Evolutionary conservation across 495 filamentous ascomycete genomes (phyloP), one percentile per base, ranked within the genome.

Genomic region (Penicillium cosmopolitanum): DNA sequence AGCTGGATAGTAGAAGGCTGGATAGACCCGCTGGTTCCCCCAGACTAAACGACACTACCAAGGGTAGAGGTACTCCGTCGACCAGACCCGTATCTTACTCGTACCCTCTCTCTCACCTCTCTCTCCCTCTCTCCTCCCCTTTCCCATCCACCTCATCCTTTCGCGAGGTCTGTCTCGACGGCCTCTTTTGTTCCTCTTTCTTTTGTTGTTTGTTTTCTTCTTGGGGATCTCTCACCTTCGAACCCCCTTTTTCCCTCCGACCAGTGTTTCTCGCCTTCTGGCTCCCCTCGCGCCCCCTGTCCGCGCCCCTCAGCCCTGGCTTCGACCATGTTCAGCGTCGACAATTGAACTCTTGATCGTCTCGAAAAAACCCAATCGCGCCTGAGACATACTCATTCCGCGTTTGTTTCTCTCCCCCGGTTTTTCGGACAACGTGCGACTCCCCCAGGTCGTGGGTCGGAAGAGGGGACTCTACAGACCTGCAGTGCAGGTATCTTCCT

Each of bases 291-390:
- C 77, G 58, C 72, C 88, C 53, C 87, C 83, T 56, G 87, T 85
- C 72, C 76, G 89, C 75, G 87, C 72, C 85, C 88, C 82, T 56
- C 52, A 57, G 59, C 80, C 70, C 85, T 90, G 69, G 84, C 88
- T 73, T 84, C 87, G 72, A 88, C 88, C 65, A 83, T 87, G 56
- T 80, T 89, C 56, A 76, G 74, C 35, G 81, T 82, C 31, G 77
- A 75, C 38, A 66, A 83, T 51, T 62, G 89, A 63, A 84, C 87
- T 68, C 75, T 68, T 62, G 81, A 85, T 66, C 82, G 87, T 63
- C 82, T 89, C 55, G 84, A 18, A 87, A 5, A 5, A 61, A 87
- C 46, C 74, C 83, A 66, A 73, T 78, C 58, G 79, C 89, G 73
- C 85, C 87, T 71, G 72, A 81, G 60, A 79, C 69, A 64, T 75